Evolutionary conservation across 2,329 filamentous ascomycete species (phyloP), one percentile per base, ranked within the genome.

Genomic region (Cordyceps javanica): DNA sequence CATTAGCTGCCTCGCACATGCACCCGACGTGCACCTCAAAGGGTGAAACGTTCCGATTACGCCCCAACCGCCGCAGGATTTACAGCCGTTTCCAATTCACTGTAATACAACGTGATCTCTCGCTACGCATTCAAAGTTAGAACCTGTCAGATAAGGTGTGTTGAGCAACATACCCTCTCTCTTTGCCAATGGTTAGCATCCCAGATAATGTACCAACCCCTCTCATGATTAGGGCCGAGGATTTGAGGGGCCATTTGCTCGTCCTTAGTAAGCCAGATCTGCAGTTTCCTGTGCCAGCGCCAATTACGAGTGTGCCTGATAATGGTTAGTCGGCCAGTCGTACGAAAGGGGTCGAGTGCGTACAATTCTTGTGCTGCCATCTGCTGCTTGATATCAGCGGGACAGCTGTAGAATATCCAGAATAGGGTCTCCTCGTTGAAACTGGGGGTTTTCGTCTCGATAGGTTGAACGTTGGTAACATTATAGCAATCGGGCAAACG

Each of bases 391-490:
- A 80, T 66, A 64, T 87, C 84, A 45, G 79, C 75, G 8, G 85
- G 82, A 60, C 82, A 85, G 69, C 81, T 85, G 69, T 88, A 87
- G 66, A 88, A 88, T 62, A 88, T 87, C 78, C 82, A 86, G 69
- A 88, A 83, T 49, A 88, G 71, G 0, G 85, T 86, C 69, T 88
- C 85, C 61, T 88, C 85, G 62, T 86, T 87, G 70, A 88, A 87
- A 61, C 80, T 86, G 41, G 76, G 75, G 50, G 87, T 84, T 69
- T 87, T 87, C 63, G 77, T 82, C 60, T 87, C 82, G 54, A 88
- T 79, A 3, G 82, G 77, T 62, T 85, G 82, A 26, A 86, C 82
- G 60, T 88, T 88, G 60, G 79, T 83, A 34, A 88, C 85, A 55
- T 78, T 81, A 66, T 88, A 88, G 69, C 85, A 88, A 46, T 88